A percentile compares a stretch with the other conserved stretches of the same genome.
These are phyloP conservation scores for Ustilago esculenta DNA, from an alignment of 1,284 basidiomycete genomes.

Conservation along the genomic window DNA sequence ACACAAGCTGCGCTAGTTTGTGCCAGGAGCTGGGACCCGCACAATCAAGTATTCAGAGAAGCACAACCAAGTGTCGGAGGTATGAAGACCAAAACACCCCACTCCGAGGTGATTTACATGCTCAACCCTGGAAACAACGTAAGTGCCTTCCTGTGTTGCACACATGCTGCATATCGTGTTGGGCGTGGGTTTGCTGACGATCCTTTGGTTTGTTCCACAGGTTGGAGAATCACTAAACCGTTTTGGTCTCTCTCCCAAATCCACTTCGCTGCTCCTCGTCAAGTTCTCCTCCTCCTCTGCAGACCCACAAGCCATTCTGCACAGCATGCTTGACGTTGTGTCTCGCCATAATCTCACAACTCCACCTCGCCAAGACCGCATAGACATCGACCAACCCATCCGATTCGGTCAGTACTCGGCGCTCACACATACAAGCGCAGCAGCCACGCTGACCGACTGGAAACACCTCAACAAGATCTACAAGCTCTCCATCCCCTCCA, in stretches of 20 bases:
- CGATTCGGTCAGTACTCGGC: slow-evolving; percentile 9
- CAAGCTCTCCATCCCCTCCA: slow-evolving; percentile 38
- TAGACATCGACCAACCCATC: slow-evolving; percentile 35
- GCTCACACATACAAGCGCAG: neutral
- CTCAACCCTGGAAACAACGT: slow-evolving; percentile 47
- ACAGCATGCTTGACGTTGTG: slow-evolving; percentile 37
- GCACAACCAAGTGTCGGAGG: slow-evolving; percentile 37
- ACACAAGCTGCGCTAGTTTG: slow-evolving; percentile 41
- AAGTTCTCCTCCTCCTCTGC: slow-evolving; percentile 21
- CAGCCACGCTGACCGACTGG: slow-evolving; percentile 36
- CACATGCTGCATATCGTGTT: neutral
- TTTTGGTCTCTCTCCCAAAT: slow-evolving; percentile 38
- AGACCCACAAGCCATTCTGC: slow-evolving; percentile 11
- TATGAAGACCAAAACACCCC: slow-evolving; percentile 49
- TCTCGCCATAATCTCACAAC: slow-evolving; percentile 10
- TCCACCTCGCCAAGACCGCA: neutral
- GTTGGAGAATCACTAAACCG: slow-evolving; percentile 49
- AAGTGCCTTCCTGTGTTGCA: neutral
- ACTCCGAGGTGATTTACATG: slow-evolving; percentile 50
- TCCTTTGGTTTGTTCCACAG: slow-evolving; percentile 2
- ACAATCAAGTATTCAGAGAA: slow-evolving; percentile 17
- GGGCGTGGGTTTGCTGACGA: no score
- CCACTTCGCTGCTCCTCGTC: slow-evolving; percentile 38
- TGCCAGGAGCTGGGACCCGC: slow-evolving; percentile 26
- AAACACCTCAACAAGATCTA: slow-evolving; percentile 50